phyloP scores from a whole-genome alignment of 768 basidiomycete genomes.

The Udeniomyces megalosporus region DNA sequence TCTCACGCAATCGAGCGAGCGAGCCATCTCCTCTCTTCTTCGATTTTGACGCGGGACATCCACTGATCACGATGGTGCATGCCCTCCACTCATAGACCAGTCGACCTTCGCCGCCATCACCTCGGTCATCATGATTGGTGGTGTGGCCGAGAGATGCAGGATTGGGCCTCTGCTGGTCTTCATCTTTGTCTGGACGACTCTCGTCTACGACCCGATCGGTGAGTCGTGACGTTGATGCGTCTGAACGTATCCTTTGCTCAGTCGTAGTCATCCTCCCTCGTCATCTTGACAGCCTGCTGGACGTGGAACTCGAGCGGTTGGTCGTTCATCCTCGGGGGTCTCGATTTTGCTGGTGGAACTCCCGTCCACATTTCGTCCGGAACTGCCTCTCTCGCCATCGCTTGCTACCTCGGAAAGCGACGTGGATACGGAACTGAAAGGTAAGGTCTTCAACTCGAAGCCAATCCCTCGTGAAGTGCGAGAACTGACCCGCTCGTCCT shows the following conservation, averaged over 20 bases:
- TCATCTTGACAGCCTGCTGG: conserved; percentile 42
- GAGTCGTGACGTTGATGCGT: not conserved
- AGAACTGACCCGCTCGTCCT: not conserved
- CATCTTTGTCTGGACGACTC: conserved; percentile 65
- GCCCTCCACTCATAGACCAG: conserved; percentile 25
- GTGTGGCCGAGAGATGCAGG: conserved; percentile 71
- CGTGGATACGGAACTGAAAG: conserved; percentile 76
- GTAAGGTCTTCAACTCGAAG: not conserved
- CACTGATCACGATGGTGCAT: not conserved
- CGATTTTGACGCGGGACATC: not conserved
- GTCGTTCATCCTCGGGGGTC: conserved; percentile 45
- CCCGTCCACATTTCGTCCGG: conserved; percentile 89
- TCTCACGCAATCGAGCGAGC: not conserved
- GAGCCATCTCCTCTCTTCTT: not conserved
- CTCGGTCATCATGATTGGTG: conserved; percentile 25
- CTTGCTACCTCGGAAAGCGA: conserved; percentile 65
- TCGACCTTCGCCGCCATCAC: conserved; percentile 24
- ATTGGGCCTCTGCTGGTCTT: conserved; percentile 62
- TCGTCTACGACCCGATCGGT: conserved; percentile 61
- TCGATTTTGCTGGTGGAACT: conserved; percentile 15
- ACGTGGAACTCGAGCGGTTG: conserved; percentile 63
- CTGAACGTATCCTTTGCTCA: not conserved
- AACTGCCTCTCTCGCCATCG: conserved; percentile 67
- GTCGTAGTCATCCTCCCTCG: not conserved
- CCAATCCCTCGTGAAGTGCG: no score